Base-by-base conservation (phyloP, 345 rosid genomes). In the Lepidium sativum region DNA sequence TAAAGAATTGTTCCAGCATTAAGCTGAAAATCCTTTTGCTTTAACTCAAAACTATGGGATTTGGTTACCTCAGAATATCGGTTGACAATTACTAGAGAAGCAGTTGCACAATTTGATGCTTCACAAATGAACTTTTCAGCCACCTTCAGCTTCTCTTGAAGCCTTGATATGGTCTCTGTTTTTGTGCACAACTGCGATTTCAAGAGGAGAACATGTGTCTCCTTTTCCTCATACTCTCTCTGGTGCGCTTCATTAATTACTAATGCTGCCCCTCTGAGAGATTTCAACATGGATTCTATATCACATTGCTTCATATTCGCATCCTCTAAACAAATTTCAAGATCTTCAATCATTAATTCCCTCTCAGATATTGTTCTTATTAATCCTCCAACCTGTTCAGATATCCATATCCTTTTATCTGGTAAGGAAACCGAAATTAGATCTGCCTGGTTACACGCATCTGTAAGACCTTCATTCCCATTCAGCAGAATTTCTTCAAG, bases 191-290 rank as follows among this genome's bases (percentile, higher is more conserved):
- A 73, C 61, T 78, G 80, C 60, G 94, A 83, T 56, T 61, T 80
- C 81, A 94, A 65, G 39, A 66, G 68, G 55, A 74, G 70, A 73
- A 78, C 77, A 69, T 84, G 82, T 54, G 65, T 76, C 76, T 90
- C 97, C 63, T 82, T 94, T 72, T 86, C 92, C 61, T 72, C 69
- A 74, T 81, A 83, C 68, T 86, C 97, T 72, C 79, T 88, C 81
- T 82, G 90, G 59, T 88, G 89, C 38, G 96, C 89, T 86, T 90
- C 97, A 63, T 82, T 85, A 25, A 94, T 86, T 21, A 80, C 87
- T 60, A 90, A 38, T 55, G 95, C 83, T 57, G 97, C 99, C 38
- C 88, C 89, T 78, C 87, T 82, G 75, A 94, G 79, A 75, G 99
- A 84, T 75, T 78, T 80, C 73, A 94, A 80, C 95, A 84, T 88